These are phyloP conservation scores for Oxytropis ochrocephala DNA, from an alignment of 306 rosid genomes.

Conservation along the genomic window DNA sequence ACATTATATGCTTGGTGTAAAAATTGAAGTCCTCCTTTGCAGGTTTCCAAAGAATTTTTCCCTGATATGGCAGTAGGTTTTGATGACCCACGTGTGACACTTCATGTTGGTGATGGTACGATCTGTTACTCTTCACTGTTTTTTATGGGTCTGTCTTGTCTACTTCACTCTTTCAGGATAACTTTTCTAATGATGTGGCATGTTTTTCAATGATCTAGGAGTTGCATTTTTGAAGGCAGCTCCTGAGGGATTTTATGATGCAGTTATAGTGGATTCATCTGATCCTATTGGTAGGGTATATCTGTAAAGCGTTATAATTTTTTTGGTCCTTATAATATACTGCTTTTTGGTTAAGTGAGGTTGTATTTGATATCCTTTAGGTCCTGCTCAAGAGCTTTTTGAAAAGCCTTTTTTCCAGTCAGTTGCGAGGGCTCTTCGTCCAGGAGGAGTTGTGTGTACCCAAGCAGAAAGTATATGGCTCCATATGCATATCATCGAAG, in stretches of 20 bases:
- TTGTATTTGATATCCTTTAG: constrained; percentile 31
- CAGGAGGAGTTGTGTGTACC: constrained; percentile 95
- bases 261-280: constrained; percentile 90
- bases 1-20: neutral
- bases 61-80: constrained; percentile 78
- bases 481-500: constrained; percentile 93
- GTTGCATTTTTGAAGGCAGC: constrained; percentile 89
- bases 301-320: neutral
- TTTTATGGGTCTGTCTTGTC: neutral
- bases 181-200: constrained; percentile 6
- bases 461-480: constrained; percentile 99
- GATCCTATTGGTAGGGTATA: constrained; percentile 76
- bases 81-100: constrained; percentile 76
- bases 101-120: constrained; percentile 87
- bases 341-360: neutral
- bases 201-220: constrained; percentile 47
- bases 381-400: constrained; percentile 98
- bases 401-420: constrained; percentile 83
- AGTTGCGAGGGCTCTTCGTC: constrained; percentile 87
- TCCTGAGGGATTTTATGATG: constrained; percentile 87
- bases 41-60: constrained; percentile 86
- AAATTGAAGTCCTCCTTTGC: constrained; percentile 17
- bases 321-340: neutral
- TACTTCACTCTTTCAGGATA: neutral
- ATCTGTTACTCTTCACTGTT: constrained; percentile 10